Evolutionary conservation across 2,329 filamentous ascomycete species (phyloP).

Genomic region (Rhinocladiella mackenziei): DNA sequence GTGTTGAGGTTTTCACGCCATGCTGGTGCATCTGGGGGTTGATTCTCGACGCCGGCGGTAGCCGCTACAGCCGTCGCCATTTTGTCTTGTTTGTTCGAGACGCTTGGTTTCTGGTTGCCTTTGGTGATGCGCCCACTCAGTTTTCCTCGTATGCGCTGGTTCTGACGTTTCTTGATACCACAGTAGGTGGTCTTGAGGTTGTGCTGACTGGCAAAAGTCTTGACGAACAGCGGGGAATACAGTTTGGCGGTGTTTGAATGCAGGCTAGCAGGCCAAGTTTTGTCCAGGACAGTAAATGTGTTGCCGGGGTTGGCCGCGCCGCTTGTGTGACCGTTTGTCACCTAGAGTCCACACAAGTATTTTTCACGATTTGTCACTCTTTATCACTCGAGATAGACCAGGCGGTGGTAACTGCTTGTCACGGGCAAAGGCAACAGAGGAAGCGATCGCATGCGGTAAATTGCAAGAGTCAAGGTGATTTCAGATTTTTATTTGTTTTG

Average conservation of each 20-base stretch:
- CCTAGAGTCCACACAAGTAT: too few species aligned
- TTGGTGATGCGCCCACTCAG: conserved; percentile 30
- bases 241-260: conserved; percentile 52
- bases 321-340: conserved; percentile 1
- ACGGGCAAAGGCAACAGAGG: neutral
- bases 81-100: conserved; percentile 33
- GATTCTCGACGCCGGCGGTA: conserved; percentile 41
- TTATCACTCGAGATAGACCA: neutral
- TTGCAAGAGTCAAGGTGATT: neutral
- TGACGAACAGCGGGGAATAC: conserved; percentile 69
- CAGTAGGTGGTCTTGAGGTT: conserved; percentile 44
- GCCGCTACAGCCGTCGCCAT: conserved; percentile 32
- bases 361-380: conserved; percentile 1
- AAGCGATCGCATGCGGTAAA: neutral
- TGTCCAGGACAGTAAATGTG: conserved; percentile 11
- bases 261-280: conserved; percentile 12
- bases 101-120: conserved; percentile 12
- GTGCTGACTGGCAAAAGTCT: conserved; percentile 50
- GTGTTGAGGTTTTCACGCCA: conserved; percentile 86
- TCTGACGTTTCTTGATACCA: conserved; percentile 43
- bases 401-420: neutral
- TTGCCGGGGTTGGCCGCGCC: too few species aligned
- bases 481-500: conserved; percentile 7
- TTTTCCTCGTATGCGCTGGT: conserved; percentile 31
- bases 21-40: conserved; percentile 37